Base-by-base conservation (phyloP, 192 early-diverging fungal genomes). In the Coemansia sp. region DNA sequence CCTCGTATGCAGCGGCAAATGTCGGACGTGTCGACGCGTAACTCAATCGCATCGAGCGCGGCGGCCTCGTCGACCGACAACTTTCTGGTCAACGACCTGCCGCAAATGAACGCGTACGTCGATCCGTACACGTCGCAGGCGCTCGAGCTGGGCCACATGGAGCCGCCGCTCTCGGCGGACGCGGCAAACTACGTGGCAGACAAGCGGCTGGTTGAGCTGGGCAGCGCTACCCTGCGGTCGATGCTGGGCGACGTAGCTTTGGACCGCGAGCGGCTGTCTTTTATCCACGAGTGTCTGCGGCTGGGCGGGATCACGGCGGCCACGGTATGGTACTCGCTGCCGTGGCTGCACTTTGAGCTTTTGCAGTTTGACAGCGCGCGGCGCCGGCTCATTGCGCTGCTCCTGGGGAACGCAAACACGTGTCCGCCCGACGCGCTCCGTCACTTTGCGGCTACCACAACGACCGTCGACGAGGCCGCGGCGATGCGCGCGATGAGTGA, bases 181-280 rank as follows among this genome's bases (percentile, higher is more conserved):
- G n/a, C 23, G n/a, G 60, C 35, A 32, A 29, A 48, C 46, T 23
- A 22, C 24, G 30, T 49, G 24, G 18, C 51, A 11, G 29, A 40
- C 60, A 29, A 40, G 22, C 42, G 55, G 10, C 23, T 76, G 27
- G 21, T 65, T 2, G 22, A 40, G 8, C 28, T 69, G 59, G 50
- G 66, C 0, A n/a, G 56, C 1, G 53, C 24, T 2, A 43, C 66
- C 4, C 45, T 76, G 23, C 52, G 38, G 10, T n/a, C 30, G 2
- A 56, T 76, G 67, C 22, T 76, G 18, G 4, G 27, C 7, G 58
- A 42, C 2, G 29, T 70, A 27, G 22, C 23, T 19, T 47, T 76
- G 24, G 73, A 76, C 38, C 63, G 73, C 35, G 73, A 76, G 52
- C 57, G 73, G 0, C 60, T 76, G 1, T 59, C 65, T 25, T 58